These are phyloP conservation scores for Kappamyces sp. DNA, from an alignment of 192 early-diverging fungal genomes.

Conservation along the genomic window DNA sequence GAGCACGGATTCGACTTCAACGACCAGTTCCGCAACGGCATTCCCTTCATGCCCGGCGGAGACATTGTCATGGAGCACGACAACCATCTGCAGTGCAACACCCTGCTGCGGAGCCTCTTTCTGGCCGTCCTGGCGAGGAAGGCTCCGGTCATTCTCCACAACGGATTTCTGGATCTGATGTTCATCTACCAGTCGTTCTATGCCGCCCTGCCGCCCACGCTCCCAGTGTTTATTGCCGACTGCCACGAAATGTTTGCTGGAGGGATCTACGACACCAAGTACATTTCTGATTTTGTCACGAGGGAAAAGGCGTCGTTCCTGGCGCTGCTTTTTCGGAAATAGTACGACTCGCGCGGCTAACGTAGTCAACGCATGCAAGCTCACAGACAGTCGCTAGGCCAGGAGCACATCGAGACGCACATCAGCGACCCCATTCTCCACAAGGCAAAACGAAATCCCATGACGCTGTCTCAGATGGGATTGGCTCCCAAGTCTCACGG, in stretches of 20 bases:
- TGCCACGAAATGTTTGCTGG: conserved; percentile 73
- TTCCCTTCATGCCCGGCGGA: conserved; percentile 67
- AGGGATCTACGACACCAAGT: conserved; percentile 85
- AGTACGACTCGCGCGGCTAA: conserved; percentile 23
- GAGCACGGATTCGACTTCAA: conserved; percentile 85
- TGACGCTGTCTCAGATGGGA: not conserved
- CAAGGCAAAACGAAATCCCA: not conserved
- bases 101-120: conserved; percentile 28
- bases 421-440: conserved; percentile 22
- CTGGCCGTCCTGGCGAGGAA: conserved; percentile 26
- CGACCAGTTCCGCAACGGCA: conserved; percentile 65
- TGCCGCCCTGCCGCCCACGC: conserved; percentile 62
- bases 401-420: conserved; percentile 12
- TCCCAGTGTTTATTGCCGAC: conserved; percentile 71
- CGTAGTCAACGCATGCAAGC: conserved; percentile 13
- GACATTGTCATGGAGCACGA: conserved; percentile 19
- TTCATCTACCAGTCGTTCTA: conserved; percentile 90
- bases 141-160: conserved; percentile 81
- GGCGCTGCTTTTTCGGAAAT: conserved; percentile 62
- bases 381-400: conserved; percentile 1
- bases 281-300: conserved; percentile 63
- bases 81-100: conserved; percentile 2
- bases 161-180: conserved; percentile 88
- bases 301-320: conserved; percentile 60
- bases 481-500: conserved; percentile 8